A percentile compares a stretch with the other conserved stretches of the same genome.
These are phyloP conservation scores for Bryoerythrophyllum caledonicum DNA, from an alignment of 225 moss, liverwort and hornwort genomes.

Conservation along the genomic window DNA sequence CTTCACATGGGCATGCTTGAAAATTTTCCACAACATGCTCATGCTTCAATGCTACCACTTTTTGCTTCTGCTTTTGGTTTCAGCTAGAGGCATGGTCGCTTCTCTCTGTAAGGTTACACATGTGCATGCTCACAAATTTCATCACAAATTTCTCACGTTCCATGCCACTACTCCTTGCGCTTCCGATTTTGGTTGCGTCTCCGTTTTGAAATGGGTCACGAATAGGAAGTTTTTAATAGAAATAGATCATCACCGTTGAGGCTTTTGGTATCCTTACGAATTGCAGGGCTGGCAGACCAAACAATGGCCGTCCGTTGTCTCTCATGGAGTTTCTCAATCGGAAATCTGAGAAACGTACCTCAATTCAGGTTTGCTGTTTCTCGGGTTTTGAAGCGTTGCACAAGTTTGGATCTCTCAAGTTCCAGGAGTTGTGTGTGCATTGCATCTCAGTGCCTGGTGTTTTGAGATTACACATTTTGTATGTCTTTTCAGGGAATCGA, in stretches of 20 bases:
- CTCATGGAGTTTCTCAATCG: constrained; percentile 52
- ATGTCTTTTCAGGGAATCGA: no score
- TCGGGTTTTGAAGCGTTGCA: background rate
- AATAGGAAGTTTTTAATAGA: background rate
- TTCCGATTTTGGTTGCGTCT: background rate
- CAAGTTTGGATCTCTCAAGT: background rate
- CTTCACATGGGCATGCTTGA: no score
- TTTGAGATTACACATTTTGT: background rate
- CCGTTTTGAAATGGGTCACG: background rate
- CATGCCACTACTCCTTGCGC: no score
- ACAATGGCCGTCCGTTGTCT: constrained; percentile 29
- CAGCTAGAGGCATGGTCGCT: no score
- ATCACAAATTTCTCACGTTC: no score
- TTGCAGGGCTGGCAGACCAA: constrained; percentile 28
- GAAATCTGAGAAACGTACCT: constrained; percentile 43
- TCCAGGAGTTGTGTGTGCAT: no score
- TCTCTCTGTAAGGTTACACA: no score
- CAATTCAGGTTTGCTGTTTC: constrained; percentile 24
- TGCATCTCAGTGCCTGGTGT: background rate
- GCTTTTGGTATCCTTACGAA: background rate
- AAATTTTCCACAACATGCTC: no score
- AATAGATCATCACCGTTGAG: background rate
- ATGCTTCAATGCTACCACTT: no score
- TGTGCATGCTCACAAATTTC: no score
- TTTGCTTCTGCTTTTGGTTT: no score